Conservation (phyloP, 306 rosid genomes). For the Vigna nakashimae region DNA sequence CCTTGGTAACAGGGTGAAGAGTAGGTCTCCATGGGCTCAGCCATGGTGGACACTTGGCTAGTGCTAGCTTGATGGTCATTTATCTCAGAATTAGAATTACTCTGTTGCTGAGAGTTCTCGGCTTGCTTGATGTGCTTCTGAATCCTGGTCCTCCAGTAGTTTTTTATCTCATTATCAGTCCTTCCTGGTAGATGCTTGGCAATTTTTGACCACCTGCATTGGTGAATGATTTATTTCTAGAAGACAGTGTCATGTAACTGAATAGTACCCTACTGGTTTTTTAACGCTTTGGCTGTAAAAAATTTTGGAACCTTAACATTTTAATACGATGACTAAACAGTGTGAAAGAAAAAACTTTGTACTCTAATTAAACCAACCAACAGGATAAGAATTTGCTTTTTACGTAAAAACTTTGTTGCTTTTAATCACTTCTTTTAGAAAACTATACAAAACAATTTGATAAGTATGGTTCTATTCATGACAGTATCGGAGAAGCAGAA, state of each 20-base stretch:
- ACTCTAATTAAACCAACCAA: not conserved
- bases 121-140: constrained; percentile 88
- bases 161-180: constrained; percentile 65
- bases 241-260: constrained; percentile 8
- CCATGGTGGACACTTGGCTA: constrained; percentile 51
- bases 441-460: not conserved
- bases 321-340: not conserved
- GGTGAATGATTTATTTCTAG: constrained; percentile 28
- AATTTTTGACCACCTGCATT: constrained; percentile 87
- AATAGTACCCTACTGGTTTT: not conserved
- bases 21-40: constrained; percentile 56
- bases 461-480: not conserved
- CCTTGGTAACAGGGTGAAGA: constrained; percentile 40
- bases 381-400: not conserved
- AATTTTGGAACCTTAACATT: not conserved
- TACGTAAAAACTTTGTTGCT: not conserved
- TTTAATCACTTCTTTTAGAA: not conserved
- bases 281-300: not conserved
- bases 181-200: constrained; percentile 80
- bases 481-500: not conserved
- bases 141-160: constrained; percentile 91
- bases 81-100: constrained; percentile 32
- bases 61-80: constrained; percentile 54
- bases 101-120: constrained; percentile 50
- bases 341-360: not conserved